Percentiles rank a stretch among this genome's conserved stretches.
These are phyloP conservation scores for Phanerochaete sordida DNA, from an alignment of 768 basidiomycete species.

Conservation along the genomic window DNA sequence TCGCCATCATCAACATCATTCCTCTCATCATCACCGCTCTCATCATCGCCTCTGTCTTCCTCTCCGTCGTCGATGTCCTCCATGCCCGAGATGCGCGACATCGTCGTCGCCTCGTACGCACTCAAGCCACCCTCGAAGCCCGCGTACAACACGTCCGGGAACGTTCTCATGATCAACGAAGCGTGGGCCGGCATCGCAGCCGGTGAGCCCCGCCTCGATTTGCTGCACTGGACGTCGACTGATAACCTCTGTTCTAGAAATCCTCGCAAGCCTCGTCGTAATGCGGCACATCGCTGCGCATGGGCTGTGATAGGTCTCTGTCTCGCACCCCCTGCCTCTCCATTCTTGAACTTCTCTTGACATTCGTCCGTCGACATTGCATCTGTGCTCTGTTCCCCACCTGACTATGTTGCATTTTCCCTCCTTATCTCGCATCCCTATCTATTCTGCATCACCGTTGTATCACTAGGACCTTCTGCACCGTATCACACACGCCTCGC, in stretches of 20 bases:
- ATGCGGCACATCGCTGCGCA: constrained; percentile 61
- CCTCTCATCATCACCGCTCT: neutral
- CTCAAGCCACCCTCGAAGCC: constrained; percentile 52
- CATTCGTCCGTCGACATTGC: too few relatives aligned
- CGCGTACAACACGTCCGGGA: constrained; percentile 59
- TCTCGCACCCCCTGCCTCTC: too few relatives aligned
- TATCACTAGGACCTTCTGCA: too few relatives aligned
- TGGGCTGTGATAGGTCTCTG: constrained; percentile 31
- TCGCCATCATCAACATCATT: neutral
- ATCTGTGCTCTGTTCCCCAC: too few relatives aligned
- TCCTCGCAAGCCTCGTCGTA: constrained; percentile 55
- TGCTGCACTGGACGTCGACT: neutral
- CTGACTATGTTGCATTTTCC: too few relatives aligned
- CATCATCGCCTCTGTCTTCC: neutral
- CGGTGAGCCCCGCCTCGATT: constrained; percentile 41
- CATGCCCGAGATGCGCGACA: constrained; percentile 55
- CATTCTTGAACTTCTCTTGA: too few relatives aligned
- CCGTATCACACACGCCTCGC: too few relatives aligned
- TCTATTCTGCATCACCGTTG: too few relatives aligned
- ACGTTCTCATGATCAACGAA: constrained; percentile 59
- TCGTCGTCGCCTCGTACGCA: constrained; percentile 62
- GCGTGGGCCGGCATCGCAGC: constrained; percentile 47
- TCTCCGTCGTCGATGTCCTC: constrained; percentile 2
- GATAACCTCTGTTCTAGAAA: constrained; percentile 36
- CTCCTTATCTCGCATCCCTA: too few relatives aligned